These are phyloP conservation scores for Mortierella sp. DNA, from an alignment of 371 early-diverging fungal species.

Conservation along the genomic window DNA sequence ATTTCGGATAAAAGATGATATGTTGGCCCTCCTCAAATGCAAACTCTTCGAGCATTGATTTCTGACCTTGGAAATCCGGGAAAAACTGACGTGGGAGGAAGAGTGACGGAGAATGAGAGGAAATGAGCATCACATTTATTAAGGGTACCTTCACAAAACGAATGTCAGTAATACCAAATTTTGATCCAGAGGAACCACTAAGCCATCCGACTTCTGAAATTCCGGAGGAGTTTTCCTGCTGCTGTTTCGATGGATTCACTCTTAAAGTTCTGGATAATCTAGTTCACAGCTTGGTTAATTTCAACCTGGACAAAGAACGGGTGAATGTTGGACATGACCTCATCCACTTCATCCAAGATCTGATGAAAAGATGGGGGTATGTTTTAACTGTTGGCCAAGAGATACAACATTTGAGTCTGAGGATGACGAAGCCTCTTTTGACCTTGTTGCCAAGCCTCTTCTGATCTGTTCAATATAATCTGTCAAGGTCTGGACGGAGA, in stretches of 20 bases:
- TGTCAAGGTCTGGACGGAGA: constrained; percentile 43
- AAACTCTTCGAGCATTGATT: too few species aligned
- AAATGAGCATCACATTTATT: too few species aligned
- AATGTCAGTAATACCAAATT: too few species aligned
- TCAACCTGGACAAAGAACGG: constrained; percentile 64
- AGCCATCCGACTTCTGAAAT: constrained; percentile 78
- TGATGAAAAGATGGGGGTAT: constrained; percentile 57
- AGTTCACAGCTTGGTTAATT: constrained; percentile 55
- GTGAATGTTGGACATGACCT: constrained; percentile 67
- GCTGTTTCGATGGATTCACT: too few species aligned
- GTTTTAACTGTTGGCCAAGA: constrained; percentile 49
- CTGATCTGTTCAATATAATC: constrained; percentile 55
- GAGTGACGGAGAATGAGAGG: too few species aligned
- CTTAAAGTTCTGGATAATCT: too few species aligned
- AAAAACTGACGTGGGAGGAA: too few species aligned
- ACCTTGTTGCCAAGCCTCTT: constrained; percentile 19
- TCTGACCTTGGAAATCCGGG: too few species aligned
- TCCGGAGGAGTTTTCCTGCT: constrained; percentile 57
- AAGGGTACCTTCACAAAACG: too few species aligned
- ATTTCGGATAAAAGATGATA: too few species aligned
- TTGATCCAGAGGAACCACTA: constrained; percentile 53
- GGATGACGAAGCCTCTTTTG: constrained; percentile 53
- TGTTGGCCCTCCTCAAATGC: too few species aligned
- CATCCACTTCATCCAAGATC: constrained; percentile 60
- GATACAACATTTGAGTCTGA: constrained; percentile 56